phyloP scores from a whole-genome alignment of 345 rosid species.

The Salix caprea region DNA sequence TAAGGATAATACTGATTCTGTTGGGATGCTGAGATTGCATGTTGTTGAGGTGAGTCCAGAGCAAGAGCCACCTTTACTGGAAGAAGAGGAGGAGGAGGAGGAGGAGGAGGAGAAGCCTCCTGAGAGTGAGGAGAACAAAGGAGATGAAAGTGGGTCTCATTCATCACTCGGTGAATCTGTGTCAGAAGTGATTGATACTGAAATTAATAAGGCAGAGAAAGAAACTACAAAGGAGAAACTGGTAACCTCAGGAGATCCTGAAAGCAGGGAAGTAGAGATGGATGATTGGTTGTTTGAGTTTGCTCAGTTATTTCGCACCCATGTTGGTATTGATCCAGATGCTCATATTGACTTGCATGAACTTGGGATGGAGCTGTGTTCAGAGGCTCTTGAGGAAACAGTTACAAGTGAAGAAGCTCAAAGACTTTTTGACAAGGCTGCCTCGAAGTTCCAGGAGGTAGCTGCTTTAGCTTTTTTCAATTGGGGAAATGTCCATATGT shows the following conservation, averaged over 20 bases:
- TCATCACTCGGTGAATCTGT: constrained; percentile 51
- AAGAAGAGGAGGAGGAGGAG: constrained; percentile 71
- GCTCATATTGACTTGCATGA: constrained; percentile 94
- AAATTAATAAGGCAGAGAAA: constrained; percentile 45
- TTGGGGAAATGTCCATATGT: constrained; percentile 99
- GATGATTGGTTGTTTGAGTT: constrained; percentile 98
- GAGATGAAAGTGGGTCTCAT: constrained; percentile 46
- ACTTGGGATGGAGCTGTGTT: constrained; percentile 96
- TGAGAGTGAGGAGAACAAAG: constrained; percentile 51
- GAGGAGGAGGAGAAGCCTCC: constrained; percentile 52
- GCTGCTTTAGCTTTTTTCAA: constrained; percentile 95
- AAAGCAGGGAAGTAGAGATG: constrained; percentile 81
- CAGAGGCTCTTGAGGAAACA: constrained; percentile 94
- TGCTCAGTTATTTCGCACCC: constrained; percentile 88
- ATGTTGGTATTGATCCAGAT: constrained; percentile 91
- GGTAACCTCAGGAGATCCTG: constrained; percentile 58
- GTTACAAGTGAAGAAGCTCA: constrained; percentile 93
- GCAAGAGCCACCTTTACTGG: constrained; percentile 73
- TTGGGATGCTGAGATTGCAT: constrained; percentile 80
- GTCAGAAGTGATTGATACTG: constrained; percentile 44
- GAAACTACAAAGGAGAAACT: constrained; percentile 51
- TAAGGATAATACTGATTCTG: constrained; percentile 39
- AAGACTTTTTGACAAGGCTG: constrained; percentile 79
- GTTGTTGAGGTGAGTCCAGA: constrained; percentile 87
- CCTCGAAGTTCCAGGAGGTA: constrained; percentile 93